Percentiles rank a stretch among this genome's conserved stretches.
phyloP scores from a whole-genome alignment of 2,329 filamentous ascomycete genomes.

The Paramyrothecium sp. region DNA sequence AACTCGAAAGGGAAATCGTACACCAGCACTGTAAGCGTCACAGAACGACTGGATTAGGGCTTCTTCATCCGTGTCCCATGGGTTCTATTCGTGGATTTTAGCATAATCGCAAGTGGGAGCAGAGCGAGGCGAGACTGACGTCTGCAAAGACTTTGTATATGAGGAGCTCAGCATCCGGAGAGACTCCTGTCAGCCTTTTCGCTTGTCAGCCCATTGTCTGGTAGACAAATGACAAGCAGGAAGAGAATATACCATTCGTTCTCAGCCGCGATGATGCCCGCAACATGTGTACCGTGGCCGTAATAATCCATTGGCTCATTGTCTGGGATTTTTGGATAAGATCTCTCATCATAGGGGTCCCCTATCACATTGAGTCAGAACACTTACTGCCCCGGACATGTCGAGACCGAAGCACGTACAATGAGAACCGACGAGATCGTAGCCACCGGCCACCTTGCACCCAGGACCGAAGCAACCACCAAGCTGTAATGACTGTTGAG shows the following conservation, averaged over 20 bases:
- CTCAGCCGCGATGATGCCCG: conserved; percentile 48
- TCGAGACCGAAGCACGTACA: conserved; percentile 18
- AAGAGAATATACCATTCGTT: conserved; percentile 18
- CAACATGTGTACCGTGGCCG: conserved; percentile 39
- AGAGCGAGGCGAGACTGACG: conserved; percentile 12
- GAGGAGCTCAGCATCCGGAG: conserved; percentile 41
- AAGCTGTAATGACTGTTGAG: conserved; percentile 21
- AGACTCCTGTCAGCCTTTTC: conserved; percentile 40
- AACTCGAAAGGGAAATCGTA: conserved; percentile 9
- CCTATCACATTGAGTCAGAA: conserved; percentile 18
- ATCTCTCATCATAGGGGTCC: conserved; percentile 25
- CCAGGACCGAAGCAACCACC: conserved; percentile 37
- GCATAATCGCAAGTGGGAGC: not conserved
- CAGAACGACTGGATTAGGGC: conserved; percentile 34
- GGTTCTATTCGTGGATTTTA: conserved; percentile 13
- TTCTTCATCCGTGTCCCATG: conserved; percentile 29
- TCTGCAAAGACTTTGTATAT: conserved; percentile 43
- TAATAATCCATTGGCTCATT: conserved; percentile 31
- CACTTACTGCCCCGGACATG: not conserved
- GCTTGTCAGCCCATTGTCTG: not conserved
- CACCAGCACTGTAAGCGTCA: conserved; percentile 32
- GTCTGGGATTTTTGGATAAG: conserved; percentile 29
- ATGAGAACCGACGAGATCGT: conserved; percentile 32
- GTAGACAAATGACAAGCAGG: no score
- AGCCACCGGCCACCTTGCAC: conserved; percentile 35